Percentiles rank a stretch among this genome's conserved stretches.
phyloP scores from a whole-genome alignment of 805 yeast genomes.

The Alloascoidea africana region DNA sequence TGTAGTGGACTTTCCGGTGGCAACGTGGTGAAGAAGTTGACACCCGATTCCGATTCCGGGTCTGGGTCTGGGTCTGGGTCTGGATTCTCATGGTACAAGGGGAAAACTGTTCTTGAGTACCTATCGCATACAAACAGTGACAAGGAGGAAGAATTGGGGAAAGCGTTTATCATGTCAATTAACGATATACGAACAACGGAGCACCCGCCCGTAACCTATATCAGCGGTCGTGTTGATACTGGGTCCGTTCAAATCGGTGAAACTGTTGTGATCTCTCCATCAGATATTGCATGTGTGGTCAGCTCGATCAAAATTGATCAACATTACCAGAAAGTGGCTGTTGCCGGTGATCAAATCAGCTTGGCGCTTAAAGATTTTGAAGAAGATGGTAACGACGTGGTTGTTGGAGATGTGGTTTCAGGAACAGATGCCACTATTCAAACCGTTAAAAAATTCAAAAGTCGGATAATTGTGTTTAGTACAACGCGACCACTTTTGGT shows the following conservation, averaged over 20 bases:
- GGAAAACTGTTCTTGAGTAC: constrained; percentile 25
- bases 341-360: constrained; percentile 40
- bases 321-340: constrained; percentile 20
- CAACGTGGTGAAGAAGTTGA: constrained; percentile 38
- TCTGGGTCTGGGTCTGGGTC: constrained; percentile 8
- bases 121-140: constrained; percentile 12
- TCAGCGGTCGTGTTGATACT: constrained; percentile 50
- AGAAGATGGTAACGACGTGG: constrained; percentile 31
- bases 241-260: constrained; percentile 67
- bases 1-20: constrained; percentile 56
- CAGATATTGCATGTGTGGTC: constrained; percentile 17
- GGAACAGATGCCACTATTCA: constrained; percentile 29
- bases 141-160: constrained; percentile 16
- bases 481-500: constrained; percentile 56
- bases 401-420: constrained; percentile 55
- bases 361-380: constrained; percentile 23
- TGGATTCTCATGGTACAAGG: constrained; percentile 29
- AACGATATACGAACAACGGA: constrained; percentile 43
- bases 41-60: too few relatives aligned
- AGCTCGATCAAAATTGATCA: constrained; percentile 12
- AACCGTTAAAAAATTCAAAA: constrained; percentile 32
- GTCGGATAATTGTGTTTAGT: constrained; percentile 51
- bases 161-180: constrained; percentile 41
- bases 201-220: constrained; percentile 30
- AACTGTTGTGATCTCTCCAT: constrained; percentile 40